Percentiles rank a stretch among this genome's conserved stretches.
phyloP scores from a whole-genome alignment of 805 yeast genomes.

The Ogataea philodendri region DNA sequence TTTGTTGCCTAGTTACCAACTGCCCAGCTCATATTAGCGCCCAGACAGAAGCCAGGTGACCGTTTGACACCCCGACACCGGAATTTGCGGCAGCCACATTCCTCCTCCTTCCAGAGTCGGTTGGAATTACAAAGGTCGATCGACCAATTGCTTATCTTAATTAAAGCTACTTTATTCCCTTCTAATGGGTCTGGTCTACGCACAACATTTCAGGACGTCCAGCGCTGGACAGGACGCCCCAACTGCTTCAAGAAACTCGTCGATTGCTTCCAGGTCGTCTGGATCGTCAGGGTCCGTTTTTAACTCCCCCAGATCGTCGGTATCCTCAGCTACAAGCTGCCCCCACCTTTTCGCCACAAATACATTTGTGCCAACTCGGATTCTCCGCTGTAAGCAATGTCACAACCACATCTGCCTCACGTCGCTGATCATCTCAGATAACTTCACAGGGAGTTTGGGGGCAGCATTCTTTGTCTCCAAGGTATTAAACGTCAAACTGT shows the following conservation, averaged over 20 bases:
- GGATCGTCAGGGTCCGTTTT: conserved; percentile 36
- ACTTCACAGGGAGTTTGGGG: conserved; percentile 35
- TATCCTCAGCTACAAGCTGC: conserved; percentile 10
- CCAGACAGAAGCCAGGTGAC: too few relatives aligned
- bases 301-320: conserved; percentile 34
- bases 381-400: conserved; percentile 34
- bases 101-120: too few relatives aligned
- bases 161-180: conserved; percentile 1
- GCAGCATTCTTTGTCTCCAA: conserved; percentile 34
- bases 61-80: too few relatives aligned
- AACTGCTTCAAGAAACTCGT: background rate
- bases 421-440: conserved; percentile 32
- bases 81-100: too few relatives aligned
- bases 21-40: too few relatives aligned
- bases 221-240: conserved; percentile 1
- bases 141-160: conserved; percentile 9
- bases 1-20: too few relatives aligned
- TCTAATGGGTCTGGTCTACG: conserved; percentile 32
- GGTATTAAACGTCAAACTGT: conserved; percentile 29
- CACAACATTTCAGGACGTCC: conserved; percentile 29
- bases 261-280: conserved; percentile 18
- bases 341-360: conserved; percentile 9
- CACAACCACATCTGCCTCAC: conserved; percentile 34
- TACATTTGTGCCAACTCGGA: conserved; percentile 17
- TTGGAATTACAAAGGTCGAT: conserved; percentile 4